A percentile compares a stretch with the other conserved stretches of the same genome.
These are phyloP conservation scores for Silene vulgaris DNA, from an alignment of 179 eudicot genomes.

Conservation along the genomic window DNA sequence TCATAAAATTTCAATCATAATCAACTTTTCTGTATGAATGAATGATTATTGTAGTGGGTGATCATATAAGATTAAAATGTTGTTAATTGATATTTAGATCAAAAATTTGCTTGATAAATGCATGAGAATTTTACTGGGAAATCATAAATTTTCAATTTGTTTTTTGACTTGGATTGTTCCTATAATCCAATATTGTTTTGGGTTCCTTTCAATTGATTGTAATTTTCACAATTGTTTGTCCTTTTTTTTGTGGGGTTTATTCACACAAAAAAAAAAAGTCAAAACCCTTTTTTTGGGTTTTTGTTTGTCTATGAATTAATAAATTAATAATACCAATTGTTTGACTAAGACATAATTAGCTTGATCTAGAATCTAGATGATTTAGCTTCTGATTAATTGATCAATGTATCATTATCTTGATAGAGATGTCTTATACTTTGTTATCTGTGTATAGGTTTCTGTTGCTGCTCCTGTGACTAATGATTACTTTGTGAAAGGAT, in stretches of 20 bases:
- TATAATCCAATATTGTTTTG: neutral
- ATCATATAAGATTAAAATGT: neutral
- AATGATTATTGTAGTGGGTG: conserved; percentile 5
- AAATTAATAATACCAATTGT: neutral
- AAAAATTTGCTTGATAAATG: conserved; percentile 4
- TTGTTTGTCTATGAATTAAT: neutral
- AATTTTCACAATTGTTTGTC: neutral
- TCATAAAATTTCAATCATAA: neutral
- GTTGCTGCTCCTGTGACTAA: conserved; percentile 35
- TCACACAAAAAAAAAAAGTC: conserved; percentile 20
- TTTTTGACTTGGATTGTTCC: neutral
- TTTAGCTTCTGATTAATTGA: neutral
- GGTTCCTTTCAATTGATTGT: conserved; percentile 17
- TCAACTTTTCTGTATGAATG: neutral
- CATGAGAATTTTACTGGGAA: conserved; percentile 5
- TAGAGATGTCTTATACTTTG: conserved; percentile 11
- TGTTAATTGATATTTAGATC: neutral
- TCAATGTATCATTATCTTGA: neutral
- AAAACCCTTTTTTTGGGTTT: conserved; percentile 16
- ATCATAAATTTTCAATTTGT: neutral
- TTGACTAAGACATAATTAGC: conserved; percentile 8
- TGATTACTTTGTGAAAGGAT: conserved; percentile 42
- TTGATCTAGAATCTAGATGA: conserved; percentile 9
- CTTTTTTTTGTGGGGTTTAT: conserved; percentile 10
- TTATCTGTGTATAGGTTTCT: conserved; percentile 40